Conservation (phyloP, 257 asterid species). For the Ilex aquifolium region DNA sequence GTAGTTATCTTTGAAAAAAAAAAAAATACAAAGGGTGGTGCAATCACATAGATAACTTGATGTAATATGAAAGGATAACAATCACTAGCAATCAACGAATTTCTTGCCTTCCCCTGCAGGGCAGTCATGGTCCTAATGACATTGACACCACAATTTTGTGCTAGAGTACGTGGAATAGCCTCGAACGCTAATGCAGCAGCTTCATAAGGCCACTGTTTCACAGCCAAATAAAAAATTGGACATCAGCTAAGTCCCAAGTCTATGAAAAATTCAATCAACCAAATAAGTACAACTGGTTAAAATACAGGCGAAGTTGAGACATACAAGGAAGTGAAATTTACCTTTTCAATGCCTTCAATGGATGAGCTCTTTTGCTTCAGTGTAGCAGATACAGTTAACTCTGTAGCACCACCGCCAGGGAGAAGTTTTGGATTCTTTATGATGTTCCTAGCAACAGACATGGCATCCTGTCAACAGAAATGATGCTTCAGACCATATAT, state of each 20-base stretch:
- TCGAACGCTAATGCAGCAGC: conserved; percentile 97
- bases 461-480: conserved; percentile 65
- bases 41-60: too few relatives aligned
- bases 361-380: conserved; percentile 88
- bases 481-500: background rate
- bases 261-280: too few relatives aligned
- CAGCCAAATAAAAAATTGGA: too few relatives aligned
- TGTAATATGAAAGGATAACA: too few relatives aligned
- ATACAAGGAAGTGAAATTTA: background rate
- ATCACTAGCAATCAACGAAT: background rate
- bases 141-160: conserved; percentile 96
- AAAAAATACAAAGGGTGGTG: too few relatives aligned
- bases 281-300: too few relatives aligned
- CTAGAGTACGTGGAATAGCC: conserved; percentile 94
- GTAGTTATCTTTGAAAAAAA: too few relatives aligned
- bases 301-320: too few relatives aligned
- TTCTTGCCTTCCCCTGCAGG: conserved; percentile 77
- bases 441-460: conserved; percentile 95
- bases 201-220: conserved; percentile 92
- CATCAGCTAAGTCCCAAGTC: too few relatives aligned
- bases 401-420: conserved; percentile 99
- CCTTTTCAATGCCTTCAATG: conserved; percentile 94
- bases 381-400: conserved; percentile 87
- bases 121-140: conserved; percentile 93
- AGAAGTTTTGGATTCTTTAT: conserved; percentile 90